A percentile compares a stretch with the other conserved stretches of the same genome.
Evolutionary conservation across 176 grass and related monocot genomes (phyloP).

Genomic region (Oryza brachyantha): DNA sequence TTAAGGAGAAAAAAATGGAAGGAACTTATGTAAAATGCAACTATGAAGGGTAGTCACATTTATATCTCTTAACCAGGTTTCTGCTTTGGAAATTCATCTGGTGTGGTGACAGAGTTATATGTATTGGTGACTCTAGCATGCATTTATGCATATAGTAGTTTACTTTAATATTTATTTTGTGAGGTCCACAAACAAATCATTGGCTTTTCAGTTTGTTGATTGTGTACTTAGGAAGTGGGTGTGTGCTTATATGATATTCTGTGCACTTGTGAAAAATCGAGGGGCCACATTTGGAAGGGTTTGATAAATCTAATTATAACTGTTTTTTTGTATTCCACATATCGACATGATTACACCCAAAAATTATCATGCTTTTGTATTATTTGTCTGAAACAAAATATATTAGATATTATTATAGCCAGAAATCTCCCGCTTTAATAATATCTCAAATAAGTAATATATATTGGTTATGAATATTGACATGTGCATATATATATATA

Average conservation of each 20-base stretch:
- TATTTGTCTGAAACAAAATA: too few relatives aligned
- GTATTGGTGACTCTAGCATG: not conserved
- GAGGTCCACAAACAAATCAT: not conserved
- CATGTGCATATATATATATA: too few relatives aligned
- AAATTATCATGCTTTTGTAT: too few relatives aligned
- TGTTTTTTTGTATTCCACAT: too few relatives aligned
- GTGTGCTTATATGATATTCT: not conserved
- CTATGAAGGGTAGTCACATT: not conserved
- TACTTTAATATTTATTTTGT: not conserved
- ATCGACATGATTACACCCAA: too few relatives aligned
- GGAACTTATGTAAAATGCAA: not conserved
- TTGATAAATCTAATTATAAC: not conserved
- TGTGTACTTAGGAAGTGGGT: not conserved
- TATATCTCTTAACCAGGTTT: not conserved
- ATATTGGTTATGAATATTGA: too few relatives aligned
- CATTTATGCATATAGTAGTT: not conserved
- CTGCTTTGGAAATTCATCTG: not conserved
- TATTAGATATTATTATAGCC: too few relatives aligned
- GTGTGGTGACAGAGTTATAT: not conserved
- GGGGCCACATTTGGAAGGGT: not conserved
- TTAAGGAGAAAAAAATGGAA: not conserved
- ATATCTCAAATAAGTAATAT: too few relatives aligned
- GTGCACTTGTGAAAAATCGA: not conserved
- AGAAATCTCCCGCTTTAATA: too few relatives aligned
- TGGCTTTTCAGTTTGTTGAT: not conserved